Conservation (phyloP, 305 asterid genomes). For the Fraxinus sp. region DNA sequence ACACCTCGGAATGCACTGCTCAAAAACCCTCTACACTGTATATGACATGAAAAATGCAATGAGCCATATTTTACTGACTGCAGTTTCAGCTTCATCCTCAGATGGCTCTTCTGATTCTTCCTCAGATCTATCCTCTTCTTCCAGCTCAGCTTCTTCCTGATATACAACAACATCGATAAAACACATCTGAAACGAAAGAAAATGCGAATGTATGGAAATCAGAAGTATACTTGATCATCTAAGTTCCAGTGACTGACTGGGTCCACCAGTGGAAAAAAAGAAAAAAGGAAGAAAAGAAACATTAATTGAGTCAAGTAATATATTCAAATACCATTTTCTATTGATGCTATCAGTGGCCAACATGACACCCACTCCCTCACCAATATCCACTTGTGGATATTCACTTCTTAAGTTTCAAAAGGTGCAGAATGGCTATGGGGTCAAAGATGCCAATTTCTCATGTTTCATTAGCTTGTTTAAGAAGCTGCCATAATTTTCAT, state of each 20-base stretch:
- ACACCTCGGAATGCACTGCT: not conserved
- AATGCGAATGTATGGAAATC: not conserved
- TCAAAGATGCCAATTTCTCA: not conserved
- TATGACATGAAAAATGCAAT: not conserved
- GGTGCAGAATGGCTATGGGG: not conserved
- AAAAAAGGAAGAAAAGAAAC: not conserved
- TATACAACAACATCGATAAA: not conserved
- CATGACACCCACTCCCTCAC: not conserved
- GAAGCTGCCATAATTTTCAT: not conserved
- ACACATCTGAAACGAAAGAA: not conserved
- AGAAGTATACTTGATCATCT: not conserved
- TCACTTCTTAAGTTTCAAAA: not conserved
- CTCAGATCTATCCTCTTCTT: constrained; percentile 62
- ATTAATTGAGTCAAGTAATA: not conserved
- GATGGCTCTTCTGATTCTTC: constrained; percentile 67
- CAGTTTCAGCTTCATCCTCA: constrained; percentile 53
- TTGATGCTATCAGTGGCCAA: constrained; percentile 1
- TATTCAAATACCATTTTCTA: not conserved
- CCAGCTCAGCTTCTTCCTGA: constrained; percentile 60
- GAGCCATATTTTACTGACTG: constrained; percentile 37
- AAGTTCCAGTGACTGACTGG: not conserved
- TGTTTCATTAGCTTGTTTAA: not conserved
- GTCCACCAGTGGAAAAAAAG: not conserved
- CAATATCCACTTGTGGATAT: not conserved
- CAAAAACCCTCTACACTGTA: not conserved